These are phyloP conservation scores for Fraxinus platypoda DNA, from an alignment of 305 asterid genomes.

Conservation along the genomic window DNA sequence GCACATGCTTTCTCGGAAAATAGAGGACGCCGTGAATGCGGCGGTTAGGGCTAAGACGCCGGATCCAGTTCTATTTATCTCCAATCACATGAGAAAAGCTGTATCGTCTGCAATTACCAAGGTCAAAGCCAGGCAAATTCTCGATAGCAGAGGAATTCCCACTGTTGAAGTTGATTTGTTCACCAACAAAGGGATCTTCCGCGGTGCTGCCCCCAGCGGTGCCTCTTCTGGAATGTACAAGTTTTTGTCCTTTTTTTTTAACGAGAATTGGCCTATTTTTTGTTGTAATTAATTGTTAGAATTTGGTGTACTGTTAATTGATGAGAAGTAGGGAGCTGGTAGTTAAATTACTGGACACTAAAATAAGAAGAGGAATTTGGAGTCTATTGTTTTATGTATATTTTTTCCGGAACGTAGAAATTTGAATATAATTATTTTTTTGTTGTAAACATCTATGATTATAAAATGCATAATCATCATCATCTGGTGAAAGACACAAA, in stretches of 20 bases:
- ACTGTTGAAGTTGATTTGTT: slow-evolving; percentile 94
- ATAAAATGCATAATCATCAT: background rate
- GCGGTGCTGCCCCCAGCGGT: slow-evolving; percentile 86
- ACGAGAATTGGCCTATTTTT: background rate
- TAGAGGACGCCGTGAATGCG: slow-evolving; percentile 99
- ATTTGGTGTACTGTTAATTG: background rate
- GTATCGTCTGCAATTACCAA: slow-evolving; percentile 83
- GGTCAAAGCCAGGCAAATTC: slow-evolving; percentile 90
- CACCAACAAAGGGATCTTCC: slow-evolving; percentile 90
- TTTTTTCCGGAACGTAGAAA: background rate
- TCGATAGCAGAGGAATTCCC: slow-evolving; percentile 98
- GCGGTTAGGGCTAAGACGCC: slow-evolving; percentile 91
- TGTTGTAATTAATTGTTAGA: background rate
- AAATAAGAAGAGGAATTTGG: background rate
- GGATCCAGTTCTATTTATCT: slow-evolving; percentile 97
- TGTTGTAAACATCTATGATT: background rate
- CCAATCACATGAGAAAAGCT: slow-evolving; percentile 91
- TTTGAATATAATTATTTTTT: background rate
- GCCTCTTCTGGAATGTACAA: slow-evolving; percentile 75
- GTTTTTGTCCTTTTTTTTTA: background rate
- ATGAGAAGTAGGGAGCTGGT: background rate
- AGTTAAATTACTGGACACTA: background rate
- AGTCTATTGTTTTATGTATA: background rate
- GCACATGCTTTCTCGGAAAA: slow-evolving; percentile 85
- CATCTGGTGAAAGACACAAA: background rate